Base-by-base conservation (phyloP, 257 asterid species). In the Gentiana straminea region DNA sequence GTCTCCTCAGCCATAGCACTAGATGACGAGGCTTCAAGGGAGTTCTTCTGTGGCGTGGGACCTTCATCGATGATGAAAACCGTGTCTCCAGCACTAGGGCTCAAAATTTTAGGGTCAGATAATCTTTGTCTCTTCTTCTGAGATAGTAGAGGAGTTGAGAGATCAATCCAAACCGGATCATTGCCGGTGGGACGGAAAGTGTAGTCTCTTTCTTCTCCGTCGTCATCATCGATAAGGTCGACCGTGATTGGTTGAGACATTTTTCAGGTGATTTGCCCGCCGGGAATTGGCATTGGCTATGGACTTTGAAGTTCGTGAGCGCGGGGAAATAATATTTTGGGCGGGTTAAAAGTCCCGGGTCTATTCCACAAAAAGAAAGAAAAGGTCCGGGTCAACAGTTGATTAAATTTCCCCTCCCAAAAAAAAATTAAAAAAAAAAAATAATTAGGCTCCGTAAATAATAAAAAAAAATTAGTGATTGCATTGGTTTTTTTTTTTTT, bases 171-270 rank as follows among this genome's bases (percentile, higher is more conserved):
- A 13, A 59, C 62, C 50, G 61, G 36, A 35, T 72, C 72, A 46
- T 47, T 67, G 15, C 8, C 49, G 51, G 52, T n/a, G 35, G 39
- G 43, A 11, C 41, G 4, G 36, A 51, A 36, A 9, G 45, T 2
- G 38, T 33, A 10, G 11, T 15, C 24, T 12, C 35, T 53, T 0
- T 9, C 55, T 10, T 32, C 38, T 11, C 11, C 48, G 39, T 10
- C 67, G 2, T 24, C 63, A 4, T 61, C 72, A 51, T 52, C 82
- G 62, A 95, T 86, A 55, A 82, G 88, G 71, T 90, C 76, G 12
- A 86, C 94, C 41, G 84, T 59, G 49, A 77, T 57, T 46, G 92
- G 85, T 64, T 51, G 80, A 35, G 94, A 74, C 97, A 89, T 89
- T 64, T 24, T 70, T 62, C 54, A 35, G 58, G 34, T 11, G 62